A percentile compares a stretch with the other conserved stretches of the same genome.
Evolutionary conservation across 352 stramenopile species (phyloP).

Genomic region (Pythium folliculosum): DNA sequence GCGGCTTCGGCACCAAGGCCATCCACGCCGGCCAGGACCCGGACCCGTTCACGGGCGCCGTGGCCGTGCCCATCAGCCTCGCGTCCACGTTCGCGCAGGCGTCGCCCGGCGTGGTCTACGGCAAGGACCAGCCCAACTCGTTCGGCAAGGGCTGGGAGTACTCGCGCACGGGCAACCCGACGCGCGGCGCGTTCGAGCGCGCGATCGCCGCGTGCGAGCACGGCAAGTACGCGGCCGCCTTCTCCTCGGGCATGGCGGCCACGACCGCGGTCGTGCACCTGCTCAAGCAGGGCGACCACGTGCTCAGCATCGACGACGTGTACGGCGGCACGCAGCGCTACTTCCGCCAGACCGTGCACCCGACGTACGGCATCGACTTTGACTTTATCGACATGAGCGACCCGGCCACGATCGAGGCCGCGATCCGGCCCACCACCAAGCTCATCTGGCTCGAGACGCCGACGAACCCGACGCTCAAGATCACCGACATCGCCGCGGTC

Average conservation of each 20-base stretch:
- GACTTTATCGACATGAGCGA: slow-evolving; percentile 94
- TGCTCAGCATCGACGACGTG: slow-evolving; percentile 94
- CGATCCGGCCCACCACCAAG: slow-evolving; percentile 91
- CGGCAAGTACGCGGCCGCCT: slow-evolving; percentile 87
- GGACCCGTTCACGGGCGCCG: slow-evolving; percentile 74
- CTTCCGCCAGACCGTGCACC: slow-evolving; percentile 90
- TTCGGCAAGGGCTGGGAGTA: slow-evolving; percentile 96
- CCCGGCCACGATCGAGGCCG: slow-evolving; percentile 69
- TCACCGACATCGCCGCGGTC: slow-evolving; percentile 93
- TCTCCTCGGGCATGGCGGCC: slow-evolving; percentile 91
- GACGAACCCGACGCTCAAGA: slow-evolving; percentile 94
- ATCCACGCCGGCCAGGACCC: slow-evolving; percentile 85
- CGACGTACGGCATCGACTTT: slow-evolving; percentile 92
- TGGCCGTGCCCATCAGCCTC: slow-evolving; percentile 91
- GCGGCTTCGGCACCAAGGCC: slow-evolving; percentile 78
- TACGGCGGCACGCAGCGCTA: slow-evolving; percentile 96
- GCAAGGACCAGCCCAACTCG: slow-evolving; percentile 79
- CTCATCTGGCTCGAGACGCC: slow-evolving; percentile 93
- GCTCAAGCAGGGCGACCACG: slow-evolving; percentile 92
- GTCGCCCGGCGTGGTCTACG: slow-evolving; percentile 74
- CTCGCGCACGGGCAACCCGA: slow-evolving; percentile 96
- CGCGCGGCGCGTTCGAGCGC: slow-evolving; percentile 92
- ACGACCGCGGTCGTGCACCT: slow-evolving; percentile 88
- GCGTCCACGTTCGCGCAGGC: slow-evolving; percentile 90
- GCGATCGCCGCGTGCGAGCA: slow-evolving; percentile 92